Evolutionary conservation across 306 rosid genomes (phyloP), one percentile per base, ranked within the genome.

Genomic region (Herpetospermum pedunculosum): DNA sequence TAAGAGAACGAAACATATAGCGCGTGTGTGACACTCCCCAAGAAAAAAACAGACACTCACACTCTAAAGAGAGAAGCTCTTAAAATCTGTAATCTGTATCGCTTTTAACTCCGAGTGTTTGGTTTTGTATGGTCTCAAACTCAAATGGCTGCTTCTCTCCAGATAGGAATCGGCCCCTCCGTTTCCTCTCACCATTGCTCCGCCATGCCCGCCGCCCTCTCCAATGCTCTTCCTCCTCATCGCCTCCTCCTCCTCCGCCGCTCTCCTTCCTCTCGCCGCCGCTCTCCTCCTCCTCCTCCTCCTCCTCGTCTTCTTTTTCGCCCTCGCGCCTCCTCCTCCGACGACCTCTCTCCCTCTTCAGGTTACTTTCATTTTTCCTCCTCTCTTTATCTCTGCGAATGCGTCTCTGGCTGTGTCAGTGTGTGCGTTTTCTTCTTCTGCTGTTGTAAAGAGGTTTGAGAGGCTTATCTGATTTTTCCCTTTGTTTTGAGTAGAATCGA

Each of bases 81-180:
- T n/a, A n/a, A n/a, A n/a, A n/a, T n/a, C n/a, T n/a, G 53, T 48
- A 48, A 13, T 14, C 38, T 25, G 69, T 21, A 64, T 64, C 71
- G 71, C 30, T 19, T 35, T 64, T 64, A 64, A 64, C 71, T 64
- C 30, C 30, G 71, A 21, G 72, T 67, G 72, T 41, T 28, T 23
- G 3, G 32, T 46, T 46, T 83, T 92, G 90, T 89, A 86, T 83
- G 97, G 97, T 92, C 97, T 81, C 82, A 74, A 85, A 79, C 81
- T 38, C 32, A 65, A 77, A 86, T 82, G 89, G 83, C 81, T 74
- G 64, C 63, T 26, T 77, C 88, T 79, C 55, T 83, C 35, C 84
- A 77, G 97, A 88, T 85, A 85, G 90, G 87, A 84, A 74, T 85
- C 88, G 80, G 86, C 70, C 68, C 67, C 2, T 7, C 92, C 55